Conservation (phyloP, 805 yeast genomes). For the Lachancea sp. region DNA sequence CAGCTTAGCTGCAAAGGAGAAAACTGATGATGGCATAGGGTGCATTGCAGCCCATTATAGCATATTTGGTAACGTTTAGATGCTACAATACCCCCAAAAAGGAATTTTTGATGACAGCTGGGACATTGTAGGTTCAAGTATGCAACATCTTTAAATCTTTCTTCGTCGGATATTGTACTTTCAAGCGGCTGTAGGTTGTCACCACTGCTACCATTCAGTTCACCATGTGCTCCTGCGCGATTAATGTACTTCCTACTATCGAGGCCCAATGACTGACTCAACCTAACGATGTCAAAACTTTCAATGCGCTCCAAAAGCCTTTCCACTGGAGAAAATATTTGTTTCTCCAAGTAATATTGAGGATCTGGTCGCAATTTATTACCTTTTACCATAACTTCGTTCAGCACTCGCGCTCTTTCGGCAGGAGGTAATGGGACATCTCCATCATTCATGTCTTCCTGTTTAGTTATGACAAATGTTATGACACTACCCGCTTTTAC, state of each 20-base stretch:
- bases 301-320: constrained; percentile 79
- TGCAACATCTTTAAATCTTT: constrained; percentile 66
- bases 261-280: constrained; percentile 72
- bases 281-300: constrained; percentile 73
- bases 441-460: constrained; percentile 32
- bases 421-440: constrained; percentile 41
- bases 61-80: constrained; percentile 56
- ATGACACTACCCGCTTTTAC: constrained; percentile 86
- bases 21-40: constrained; percentile 49
- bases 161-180: constrained; percentile 71
- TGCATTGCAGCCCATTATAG: constrained; percentile 66
- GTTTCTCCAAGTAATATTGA: constrained; percentile 76
- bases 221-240: constrained; percentile 29
- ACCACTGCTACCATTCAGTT: constrained; percentile 20
- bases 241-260: constrained; percentile 58
- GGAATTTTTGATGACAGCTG: constrained; percentile 51
- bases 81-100: constrained; percentile 68
- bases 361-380: constrained; percentile 62
- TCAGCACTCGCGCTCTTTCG: constrained; percentile 77
- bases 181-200: constrained; percentile 67
- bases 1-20: constrained; percentile 50
- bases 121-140: constrained; percentile 52
- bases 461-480: constrained; percentile 68
- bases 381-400: constrained; percentile 55
- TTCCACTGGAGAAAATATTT: constrained; percentile 84